Evolutionary conservation across 164 flowering plant species (phyloP), one percentile per base, ranked within the genome.

Genomic region (Nelumbo lutea): DNA sequence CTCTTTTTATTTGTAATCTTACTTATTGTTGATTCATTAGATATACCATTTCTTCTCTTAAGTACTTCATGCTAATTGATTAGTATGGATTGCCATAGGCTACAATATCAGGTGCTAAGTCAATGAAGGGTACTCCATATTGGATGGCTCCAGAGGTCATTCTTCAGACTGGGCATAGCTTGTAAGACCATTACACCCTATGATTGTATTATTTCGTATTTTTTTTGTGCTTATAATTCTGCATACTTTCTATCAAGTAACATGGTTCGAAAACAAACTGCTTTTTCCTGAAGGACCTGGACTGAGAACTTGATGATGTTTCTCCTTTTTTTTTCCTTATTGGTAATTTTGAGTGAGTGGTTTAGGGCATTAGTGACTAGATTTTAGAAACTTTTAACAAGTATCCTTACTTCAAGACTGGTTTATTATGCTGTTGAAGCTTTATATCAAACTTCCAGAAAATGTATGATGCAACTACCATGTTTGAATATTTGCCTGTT

Each of bases 71-170:
- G 75, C 50, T 67, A 47, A 69, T 51, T 73, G 47, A 38, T 53
- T 15, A 39, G 50, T 44, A 9, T 67, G 55, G 70, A 67, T 64
- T 72, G 57, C 14, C 75, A 58, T 55, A 95, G 99, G 99, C 96
- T 77, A 96, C 99, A 15, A 78, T 91, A 42, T 81, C 97, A 8
- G 99, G 98, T 61, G 99, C 99, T 68, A 96, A 96, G 77, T 93
- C 99, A 61, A 93, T 96, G 96, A 96, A 96, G 82, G 99, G 98
- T 27, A 96, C 99, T 69, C 99, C 98, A 68, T 91, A 90, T 70
- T 96, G 98, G 99, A 96, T 96, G 99, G 98, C 99, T 81, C 98
- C 99, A 66, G 99, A 96, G 87, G 99, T 96, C 50, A 96, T 96
- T 79, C 89, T 84, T 43, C 96, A 91, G 79, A 93, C 97, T 50